These are phyloP conservation scores for Sporobolus alterniflorus DNA, from an alignment of 202 grass and related monocot genomes.

Conservation along the genomic window DNA sequence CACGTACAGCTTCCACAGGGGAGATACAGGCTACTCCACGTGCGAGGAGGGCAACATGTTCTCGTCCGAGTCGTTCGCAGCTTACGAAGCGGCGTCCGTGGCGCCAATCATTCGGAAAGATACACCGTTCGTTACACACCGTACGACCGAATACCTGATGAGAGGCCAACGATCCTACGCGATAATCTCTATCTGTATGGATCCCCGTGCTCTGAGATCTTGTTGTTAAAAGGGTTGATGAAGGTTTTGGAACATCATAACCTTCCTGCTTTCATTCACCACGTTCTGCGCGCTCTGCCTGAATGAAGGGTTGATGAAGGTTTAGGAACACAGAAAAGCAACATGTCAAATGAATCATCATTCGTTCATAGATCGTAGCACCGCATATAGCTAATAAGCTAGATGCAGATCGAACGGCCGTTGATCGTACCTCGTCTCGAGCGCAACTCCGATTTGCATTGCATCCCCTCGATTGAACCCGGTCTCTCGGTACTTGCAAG, in stretches of 20 bases:
- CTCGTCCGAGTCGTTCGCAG: not conserved
- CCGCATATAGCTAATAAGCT: too few relatives aligned
- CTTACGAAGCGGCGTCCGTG: not conserved
- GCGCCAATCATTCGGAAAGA: slow-evolving; percentile 39
- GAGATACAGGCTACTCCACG: too few relatives aligned
- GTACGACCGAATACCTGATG: slow-evolving; percentile 11
- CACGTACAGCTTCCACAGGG: not conserved
- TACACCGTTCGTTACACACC: slow-evolving; percentile 6
- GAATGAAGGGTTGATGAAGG: too few relatives aligned
- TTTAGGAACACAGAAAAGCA: too few relatives aligned
- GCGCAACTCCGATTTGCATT: not conserved
- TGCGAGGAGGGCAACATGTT: too few relatives aligned
- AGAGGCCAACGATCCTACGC: not conserved
- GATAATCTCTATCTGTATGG: not conserved
- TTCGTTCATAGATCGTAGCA: slow-evolving; percentile 14
- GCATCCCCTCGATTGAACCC: not conserved
- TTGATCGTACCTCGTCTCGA: not conserved
- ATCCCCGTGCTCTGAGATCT: slow-evolving; percentile 17
- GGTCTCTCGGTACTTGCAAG: not conserved
- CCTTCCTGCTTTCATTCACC: not conserved
- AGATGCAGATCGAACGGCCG: not conserved
- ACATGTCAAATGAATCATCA: not conserved
- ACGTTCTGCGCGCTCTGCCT: not conserved
- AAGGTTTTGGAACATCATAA: not conserved
- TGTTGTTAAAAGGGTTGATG: not conserved